Base-by-base conservation (phyloP, 306 rosid species). In the Vigna radiata region DNA sequence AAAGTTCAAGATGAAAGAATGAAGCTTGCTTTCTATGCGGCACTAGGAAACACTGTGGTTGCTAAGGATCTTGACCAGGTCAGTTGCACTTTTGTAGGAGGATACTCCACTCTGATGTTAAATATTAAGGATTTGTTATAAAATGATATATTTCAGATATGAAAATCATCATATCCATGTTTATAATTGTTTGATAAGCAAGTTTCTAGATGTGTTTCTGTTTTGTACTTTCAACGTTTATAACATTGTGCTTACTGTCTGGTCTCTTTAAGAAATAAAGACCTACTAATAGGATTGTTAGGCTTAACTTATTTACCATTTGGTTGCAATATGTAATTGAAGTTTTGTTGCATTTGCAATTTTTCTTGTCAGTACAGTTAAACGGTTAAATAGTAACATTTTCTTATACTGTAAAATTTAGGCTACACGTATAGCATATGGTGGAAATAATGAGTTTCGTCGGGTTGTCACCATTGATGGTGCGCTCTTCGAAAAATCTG, bases 381-480 rank as follows among this genome's bases (percentile, higher is more conserved):
- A 77, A 37, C 17, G 25, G 59, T 72, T 83, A 25, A 75, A 18
- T 55, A 14, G 49, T 83, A 69, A 72, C 53, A 6, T 56, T 37
- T 76, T 75, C 62, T 41, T 4, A 5, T 17, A 49, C 74, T 56
- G 58, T 52, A 67, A 78, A 75, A 82, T 84, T 68, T 81, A 92
- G 98, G 98, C 97, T 63, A 85, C 93, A 37, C 91, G 91, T 39
- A 92, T 92, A 52, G 96, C 97, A 59, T 92, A 92, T 58, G 88
- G 91, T 6, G 87, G 82, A 62, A 84, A 85, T 86, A 71, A 69
- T 48, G 92, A 92, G 43, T 95, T 90, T 77, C 86, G 89, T 46
- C 90, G 96, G 48, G 98, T 95, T 63, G 98, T 95, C 70, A 95
- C 98, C 48, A 90, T 92, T 88, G 97, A 90, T 68, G 98, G 98